These are phyloP conservation scores for Eucalyptus cloeziana DNA, from an alignment of 345 rosid species.

Conservation along the genomic window DNA sequence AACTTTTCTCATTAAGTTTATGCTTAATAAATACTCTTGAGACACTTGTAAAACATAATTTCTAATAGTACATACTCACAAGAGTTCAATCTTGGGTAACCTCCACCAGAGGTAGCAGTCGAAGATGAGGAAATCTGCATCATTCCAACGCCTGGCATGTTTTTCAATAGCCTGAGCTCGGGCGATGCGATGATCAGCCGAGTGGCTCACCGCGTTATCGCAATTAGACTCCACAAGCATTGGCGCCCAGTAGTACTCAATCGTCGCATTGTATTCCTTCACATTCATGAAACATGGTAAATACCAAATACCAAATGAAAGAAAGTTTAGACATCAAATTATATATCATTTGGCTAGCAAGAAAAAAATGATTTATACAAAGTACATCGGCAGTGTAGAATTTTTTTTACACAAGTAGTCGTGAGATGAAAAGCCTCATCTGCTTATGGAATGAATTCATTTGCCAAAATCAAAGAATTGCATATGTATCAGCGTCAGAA, in stretches of 20 bases:
- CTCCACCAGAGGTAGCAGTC: slow-evolving; percentile 94
- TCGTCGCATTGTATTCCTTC: slow-evolving; percentile 75
- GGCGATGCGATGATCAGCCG: slow-evolving; percentile 49
- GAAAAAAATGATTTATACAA: not conserved
- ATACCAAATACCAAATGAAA: not conserved
- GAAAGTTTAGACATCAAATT: not conserved
- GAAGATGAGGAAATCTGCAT: slow-evolving; percentile 58
- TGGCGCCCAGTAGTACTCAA: slow-evolving; percentile 95
- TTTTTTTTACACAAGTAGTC: not conserved
- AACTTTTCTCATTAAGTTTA: not conserved
- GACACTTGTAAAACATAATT: not conserved
- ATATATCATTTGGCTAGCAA: not conserved
- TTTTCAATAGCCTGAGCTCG: slow-evolving; percentile 64
- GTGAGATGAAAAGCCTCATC: not conserved
- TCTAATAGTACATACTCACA: not conserved
- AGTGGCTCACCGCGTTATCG: slow-evolving; percentile 58
- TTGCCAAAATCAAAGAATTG: not conserved
- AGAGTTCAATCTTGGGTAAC: not conserved
- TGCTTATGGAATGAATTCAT: not conserved
- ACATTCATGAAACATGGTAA: not conserved
- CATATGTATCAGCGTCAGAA: not conserved
- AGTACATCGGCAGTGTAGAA: not conserved
- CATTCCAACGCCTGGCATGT: slow-evolving; percentile 73
- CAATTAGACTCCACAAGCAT: slow-evolving; percentile 89
- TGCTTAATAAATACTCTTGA: not conserved